Conservation (phyloP, 352 stramenopile genomes). For the Labyrinthula sp. region DNA sequence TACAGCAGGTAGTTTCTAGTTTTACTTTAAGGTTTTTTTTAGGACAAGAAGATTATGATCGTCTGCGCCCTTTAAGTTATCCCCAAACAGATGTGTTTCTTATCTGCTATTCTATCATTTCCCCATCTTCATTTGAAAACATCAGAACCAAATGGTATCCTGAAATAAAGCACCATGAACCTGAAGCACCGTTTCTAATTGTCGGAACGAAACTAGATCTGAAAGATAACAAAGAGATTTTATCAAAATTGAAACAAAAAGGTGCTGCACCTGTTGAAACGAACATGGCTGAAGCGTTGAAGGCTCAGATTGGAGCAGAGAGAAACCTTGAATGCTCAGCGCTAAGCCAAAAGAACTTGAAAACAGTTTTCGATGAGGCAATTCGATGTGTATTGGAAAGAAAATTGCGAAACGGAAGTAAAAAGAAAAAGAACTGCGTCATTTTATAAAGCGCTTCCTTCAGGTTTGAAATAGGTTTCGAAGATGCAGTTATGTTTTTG, state of each 20-base stretch:
- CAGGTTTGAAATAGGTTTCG: no score
- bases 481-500: no score
- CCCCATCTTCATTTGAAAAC: conserved; percentile 75
- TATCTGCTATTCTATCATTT: conserved; percentile 80
- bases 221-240: conserved; percentile 61
- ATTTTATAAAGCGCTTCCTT: no score
- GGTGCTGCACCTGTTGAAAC: conserved; percentile 23
- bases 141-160: conserved; percentile 54
- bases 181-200: conserved; percentile 70
- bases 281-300: conserved; percentile 54
- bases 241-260: conserved; percentile 37
- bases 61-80: conserved; percentile 74
- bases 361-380: conserved; percentile 72
- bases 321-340: conserved; percentile 78
- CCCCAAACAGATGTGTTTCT: conserved; percentile 84
- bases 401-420: no score
- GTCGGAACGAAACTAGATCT: conserved; percentile 80
- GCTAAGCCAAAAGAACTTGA: conserved; percentile 70
- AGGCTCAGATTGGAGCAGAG: conserved; percentile 56
- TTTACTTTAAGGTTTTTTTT: not conserved
- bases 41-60: conserved; percentile 84
- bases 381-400: conserved; percentile 67
- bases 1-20: conserved; percentile 45
- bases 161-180: conserved; percentile 38
- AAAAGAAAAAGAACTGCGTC: no score